Evolutionary conservation across 805 yeast species (phyloP).

Genomic region (Huiozyma sinensis): DNA sequence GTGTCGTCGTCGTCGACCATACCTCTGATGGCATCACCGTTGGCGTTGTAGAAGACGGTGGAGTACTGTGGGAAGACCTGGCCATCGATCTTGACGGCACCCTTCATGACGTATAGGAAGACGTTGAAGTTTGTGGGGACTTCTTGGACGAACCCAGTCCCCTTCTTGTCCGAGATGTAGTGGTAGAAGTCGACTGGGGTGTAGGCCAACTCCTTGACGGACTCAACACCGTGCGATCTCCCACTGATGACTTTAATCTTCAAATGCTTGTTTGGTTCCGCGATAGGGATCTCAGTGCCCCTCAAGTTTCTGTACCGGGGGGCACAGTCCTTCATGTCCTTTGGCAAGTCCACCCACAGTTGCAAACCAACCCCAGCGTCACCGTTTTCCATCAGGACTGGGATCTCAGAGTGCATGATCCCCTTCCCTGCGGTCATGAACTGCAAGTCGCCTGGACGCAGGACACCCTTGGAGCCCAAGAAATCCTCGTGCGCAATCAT

Average conservation of each 20-base stretch:
- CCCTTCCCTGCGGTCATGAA: constrained; percentile 93
- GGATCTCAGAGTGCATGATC: constrained; percentile 80
- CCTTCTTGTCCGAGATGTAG: constrained; percentile 54
- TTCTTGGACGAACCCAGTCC: constrained; percentile 43
- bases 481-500: constrained; percentile 76
- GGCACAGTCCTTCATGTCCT: constrained; percentile 43
- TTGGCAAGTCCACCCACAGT: constrained; percentile 81
- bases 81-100: constrained; percentile 41
- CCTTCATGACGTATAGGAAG: constrained; percentile 58
- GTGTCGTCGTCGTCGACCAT: constrained; percentile 36
- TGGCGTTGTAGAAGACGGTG: constrained; percentile 54
- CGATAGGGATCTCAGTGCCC: constrained; percentile 61
- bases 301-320: constrained; percentile 76
- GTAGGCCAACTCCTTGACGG: constrained; percentile 64
- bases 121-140: constrained; percentile 54
- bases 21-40: constrained; percentile 55
- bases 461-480: constrained; percentile 70
- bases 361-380: constrained; percentile 61
- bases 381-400: constrained; percentile 41
- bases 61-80: constrained; percentile 35
- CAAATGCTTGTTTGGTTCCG: constrained; percentile 48
- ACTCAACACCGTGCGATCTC: constrained; percentile 61
- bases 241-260: constrained; percentile 63
- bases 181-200: constrained; percentile 73
- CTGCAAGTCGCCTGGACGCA: constrained; percentile 76